Percentiles rank a stretch among this genome's conserved stretches.
These are phyloP conservation scores for Yamadazyma paraphyllophila DNA, from an alignment of 805 yeast genomes.

Conservation along the genomic window DNA sequence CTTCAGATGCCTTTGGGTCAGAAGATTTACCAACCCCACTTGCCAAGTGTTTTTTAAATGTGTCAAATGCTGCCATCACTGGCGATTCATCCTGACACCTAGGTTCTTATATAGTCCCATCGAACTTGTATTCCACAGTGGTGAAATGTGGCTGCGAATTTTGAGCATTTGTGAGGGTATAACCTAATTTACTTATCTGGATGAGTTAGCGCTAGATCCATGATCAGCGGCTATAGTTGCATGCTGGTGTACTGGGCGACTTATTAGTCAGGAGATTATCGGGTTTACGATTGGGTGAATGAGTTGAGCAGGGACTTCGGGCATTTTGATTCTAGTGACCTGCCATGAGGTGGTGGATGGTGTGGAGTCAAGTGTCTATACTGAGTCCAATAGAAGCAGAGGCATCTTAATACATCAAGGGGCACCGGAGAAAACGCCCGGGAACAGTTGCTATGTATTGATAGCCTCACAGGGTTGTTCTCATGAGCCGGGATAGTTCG, in stretches of 20 bases:
- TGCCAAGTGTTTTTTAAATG: neutral
- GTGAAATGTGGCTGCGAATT: conserved; percentile 4
- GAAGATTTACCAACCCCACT: neutral
- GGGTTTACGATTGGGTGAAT: neutral
- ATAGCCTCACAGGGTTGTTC: too few relatives aligned
- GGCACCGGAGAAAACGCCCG: too few relatives aligned
- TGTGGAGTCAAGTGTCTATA: too few relatives aligned
- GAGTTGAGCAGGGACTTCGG: too few relatives aligned
- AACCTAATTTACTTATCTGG: conserved; percentile 1
- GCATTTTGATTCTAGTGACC: too few relatives aligned
- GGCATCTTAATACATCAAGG: too few relatives aligned
- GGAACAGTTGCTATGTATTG: too few relatives aligned
- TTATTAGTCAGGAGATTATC: neutral
- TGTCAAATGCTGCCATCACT: neutral
- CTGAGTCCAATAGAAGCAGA: too few relatives aligned
- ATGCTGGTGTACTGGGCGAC: neutral
- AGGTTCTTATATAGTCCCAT: neutral
- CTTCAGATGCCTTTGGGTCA: neutral
- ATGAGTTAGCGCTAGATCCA: neutral
- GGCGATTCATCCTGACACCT: neutral
- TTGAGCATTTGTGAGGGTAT: neutral
- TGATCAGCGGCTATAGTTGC: neutral
- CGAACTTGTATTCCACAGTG: neutral
- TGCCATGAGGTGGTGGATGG: too few relatives aligned
- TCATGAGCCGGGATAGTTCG: too few relatives aligned